phyloP scores from a whole-genome alignment of 2,329 filamentous ascomycete species.

The Colletotrichum plurivorum region DNA sequence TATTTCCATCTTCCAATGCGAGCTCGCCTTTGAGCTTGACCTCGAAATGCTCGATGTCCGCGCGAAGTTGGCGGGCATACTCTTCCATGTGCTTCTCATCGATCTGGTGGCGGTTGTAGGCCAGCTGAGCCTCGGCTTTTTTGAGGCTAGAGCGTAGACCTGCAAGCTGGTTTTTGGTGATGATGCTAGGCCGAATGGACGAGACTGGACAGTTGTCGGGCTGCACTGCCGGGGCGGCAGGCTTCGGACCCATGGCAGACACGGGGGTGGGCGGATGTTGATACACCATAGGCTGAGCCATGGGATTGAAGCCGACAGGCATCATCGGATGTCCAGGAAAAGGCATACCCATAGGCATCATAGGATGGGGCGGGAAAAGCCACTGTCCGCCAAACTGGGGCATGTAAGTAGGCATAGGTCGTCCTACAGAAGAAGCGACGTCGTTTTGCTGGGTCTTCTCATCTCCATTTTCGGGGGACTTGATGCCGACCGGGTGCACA shows the following conservation, averaged over 20 bases:
- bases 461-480: not conserved
- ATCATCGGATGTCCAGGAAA: constrained; percentile 47
- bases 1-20: constrained; percentile 56
- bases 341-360: constrained; percentile 35
- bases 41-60: constrained; percentile 66
- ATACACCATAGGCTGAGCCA: constrained; percentile 43
- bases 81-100: constrained; percentile 67
- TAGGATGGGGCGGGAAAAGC: constrained; percentile 32
- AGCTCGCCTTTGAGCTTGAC: constrained; percentile 60
- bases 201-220: constrained; percentile 59
- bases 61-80: constrained; percentile 57
- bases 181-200: constrained; percentile 73
- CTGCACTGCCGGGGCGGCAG: not conserved
- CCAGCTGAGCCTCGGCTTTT: constrained; percentile 70
- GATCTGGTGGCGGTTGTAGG: constrained; percentile 74
- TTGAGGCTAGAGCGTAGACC: constrained; percentile 67
- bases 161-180: constrained; percentile 71
- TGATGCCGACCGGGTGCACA: not conserved
- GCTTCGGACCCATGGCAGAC: constrained; percentile 1
- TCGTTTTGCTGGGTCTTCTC: constrained; percentile 14
- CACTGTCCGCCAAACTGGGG: constrained; percentile 28
- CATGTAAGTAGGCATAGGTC: constrained; percentile 1
- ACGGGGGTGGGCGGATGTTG: constrained; percentile 25
- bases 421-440: not conserved
- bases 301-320: constrained; percentile 41